Evolutionary conservation across 768 basidiomycete genomes (phyloP).

Genomic region (Trametes coccinea): DNA sequence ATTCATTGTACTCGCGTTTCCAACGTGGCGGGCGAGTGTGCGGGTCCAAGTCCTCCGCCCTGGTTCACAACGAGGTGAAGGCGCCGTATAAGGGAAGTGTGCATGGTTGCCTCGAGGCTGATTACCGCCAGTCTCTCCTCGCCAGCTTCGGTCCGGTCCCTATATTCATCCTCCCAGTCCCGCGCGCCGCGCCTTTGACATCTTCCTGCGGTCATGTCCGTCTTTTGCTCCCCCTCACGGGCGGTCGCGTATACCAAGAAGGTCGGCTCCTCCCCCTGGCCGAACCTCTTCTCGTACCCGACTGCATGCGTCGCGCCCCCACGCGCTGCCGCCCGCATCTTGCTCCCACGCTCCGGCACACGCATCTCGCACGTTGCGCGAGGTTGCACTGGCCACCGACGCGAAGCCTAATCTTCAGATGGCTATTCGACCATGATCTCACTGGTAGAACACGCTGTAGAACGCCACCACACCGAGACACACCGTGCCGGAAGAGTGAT

Average conservation of each 20-base stretch:
- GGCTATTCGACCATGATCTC: constrained; percentile 13
- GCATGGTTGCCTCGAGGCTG: constrained; percentile 40
- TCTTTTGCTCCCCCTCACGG: neutral
- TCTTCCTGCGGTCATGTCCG: constrained; percentile 24
- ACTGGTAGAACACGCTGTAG: constrained; percentile 2
- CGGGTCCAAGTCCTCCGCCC: constrained; percentile 42
- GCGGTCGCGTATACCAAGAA: neutral
- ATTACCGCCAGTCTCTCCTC: constrained; percentile 26
- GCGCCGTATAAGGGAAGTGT: constrained; percentile 55
- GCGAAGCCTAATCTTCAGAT: constrained; percentile 10
- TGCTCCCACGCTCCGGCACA: constrained; percentile 14
- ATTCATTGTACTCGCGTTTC: constrained; percentile 54
- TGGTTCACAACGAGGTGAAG: constrained; percentile 55
- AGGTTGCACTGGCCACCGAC: neutral
- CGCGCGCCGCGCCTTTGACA: neutral
- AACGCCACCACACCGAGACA: neutral
- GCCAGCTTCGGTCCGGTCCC: constrained; percentile 21
- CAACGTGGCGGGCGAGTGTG: constrained; percentile 53
- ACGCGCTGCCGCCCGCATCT: neutral
- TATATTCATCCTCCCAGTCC: constrained; percentile 8
- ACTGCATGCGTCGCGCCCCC: neutral
- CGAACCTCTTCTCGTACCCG: neutral
- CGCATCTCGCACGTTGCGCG: constrained; percentile 8
- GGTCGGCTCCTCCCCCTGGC: neutral
- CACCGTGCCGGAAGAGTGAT: too few relatives aligned